A percentile compares a stretch with the other conserved stretches of the same genome.
Evolutionary conservation across 192 early-diverging fungal genomes (phyloP).

Genomic region (Backusella luteola): DNA sequence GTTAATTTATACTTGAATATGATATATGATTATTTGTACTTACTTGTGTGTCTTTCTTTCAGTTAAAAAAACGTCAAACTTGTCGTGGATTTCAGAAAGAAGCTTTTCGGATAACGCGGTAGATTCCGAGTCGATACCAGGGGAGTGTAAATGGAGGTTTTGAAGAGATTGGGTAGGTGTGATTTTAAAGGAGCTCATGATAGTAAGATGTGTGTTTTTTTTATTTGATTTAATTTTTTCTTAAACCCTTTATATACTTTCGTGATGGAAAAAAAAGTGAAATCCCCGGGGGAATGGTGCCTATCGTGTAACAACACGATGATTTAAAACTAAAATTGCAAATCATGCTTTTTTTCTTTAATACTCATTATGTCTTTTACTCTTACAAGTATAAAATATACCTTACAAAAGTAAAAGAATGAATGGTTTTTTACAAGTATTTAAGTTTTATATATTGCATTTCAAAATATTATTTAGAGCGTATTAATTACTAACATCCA

Average conservation of each 20-base stretch:
- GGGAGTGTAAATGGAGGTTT: neutral
- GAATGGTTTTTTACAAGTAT: neutral
- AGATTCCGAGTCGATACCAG: conserved; percentile 44
- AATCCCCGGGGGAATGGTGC: neutral
- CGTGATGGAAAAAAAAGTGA: neutral
- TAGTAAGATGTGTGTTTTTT: neutral
- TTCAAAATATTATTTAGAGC: neutral
- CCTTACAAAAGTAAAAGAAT: too few relatives aligned
- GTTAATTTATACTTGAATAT: neutral
- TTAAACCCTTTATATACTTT: neutral
- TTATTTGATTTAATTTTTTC: neutral
- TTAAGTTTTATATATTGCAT: neutral
- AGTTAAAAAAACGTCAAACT: conserved; percentile 56
- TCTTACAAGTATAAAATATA: too few relatives aligned
- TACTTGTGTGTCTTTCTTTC: conserved; percentile 53
- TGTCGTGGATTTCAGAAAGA: conserved; percentile 44
- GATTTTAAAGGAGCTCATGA: neutral
- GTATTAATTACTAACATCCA: neutral
- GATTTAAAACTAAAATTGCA: neutral
- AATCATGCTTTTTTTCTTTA: neutral
- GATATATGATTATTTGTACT: neutral
- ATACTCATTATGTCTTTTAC: too few relatives aligned
- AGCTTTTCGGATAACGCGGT: conserved; percentile 39
- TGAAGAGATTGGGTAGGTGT: neutral
- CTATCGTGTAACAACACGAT: neutral